phyloP scores from a whole-genome alignment of 345 rosid genomes.

The Murraya paniculata region DNA sequence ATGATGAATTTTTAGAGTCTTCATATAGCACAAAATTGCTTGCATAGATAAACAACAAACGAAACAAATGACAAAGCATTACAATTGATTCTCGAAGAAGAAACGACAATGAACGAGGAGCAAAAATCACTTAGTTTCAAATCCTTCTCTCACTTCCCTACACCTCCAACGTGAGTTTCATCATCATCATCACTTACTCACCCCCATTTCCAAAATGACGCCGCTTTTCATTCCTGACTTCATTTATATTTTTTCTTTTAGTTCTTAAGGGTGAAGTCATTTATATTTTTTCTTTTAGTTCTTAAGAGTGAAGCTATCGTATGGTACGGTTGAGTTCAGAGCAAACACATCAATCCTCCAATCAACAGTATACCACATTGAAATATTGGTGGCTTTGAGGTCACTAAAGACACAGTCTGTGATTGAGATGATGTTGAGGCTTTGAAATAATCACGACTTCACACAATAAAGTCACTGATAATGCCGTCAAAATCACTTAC shows the following conservation, averaged over 20 bases:
- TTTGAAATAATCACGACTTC: slow-evolving; percentile 97
- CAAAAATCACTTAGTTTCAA: slow-evolving; percentile 50
- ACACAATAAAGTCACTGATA: slow-evolving; percentile 71
- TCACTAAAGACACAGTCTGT: slow-evolving; percentile 61
- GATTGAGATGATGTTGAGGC: slow-evolving; percentile 80
- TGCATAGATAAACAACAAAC: no score
- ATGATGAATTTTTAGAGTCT: no score
- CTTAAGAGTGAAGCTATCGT: slow-evolving; percentile 61
- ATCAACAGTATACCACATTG: slow-evolving; percentile 70
- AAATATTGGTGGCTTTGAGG: slow-evolving; percentile 77
- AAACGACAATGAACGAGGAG: slow-evolving; percentile 47
- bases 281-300: neutral
- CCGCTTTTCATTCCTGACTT: neutral
- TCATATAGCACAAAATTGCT: no score
- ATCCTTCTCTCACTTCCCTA: slow-evolving; percentile 47
- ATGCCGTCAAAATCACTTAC: slow-evolving; percentile 80
- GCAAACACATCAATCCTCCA: slow-evolving; percentile 65
- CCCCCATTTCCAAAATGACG: neutral
- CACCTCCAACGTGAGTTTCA: slow-evolving; percentile 43
- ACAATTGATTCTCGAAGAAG: neutral
- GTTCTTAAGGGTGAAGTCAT: no score
- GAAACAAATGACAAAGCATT: neutral
- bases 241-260: no score
- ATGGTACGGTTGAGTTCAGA: slow-evolving; percentile 87
- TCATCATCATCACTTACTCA: neutral